Conservation (phyloP, 2,329 filamentous ascomycete genomes). For the Pezicula radicicola region DNA sequence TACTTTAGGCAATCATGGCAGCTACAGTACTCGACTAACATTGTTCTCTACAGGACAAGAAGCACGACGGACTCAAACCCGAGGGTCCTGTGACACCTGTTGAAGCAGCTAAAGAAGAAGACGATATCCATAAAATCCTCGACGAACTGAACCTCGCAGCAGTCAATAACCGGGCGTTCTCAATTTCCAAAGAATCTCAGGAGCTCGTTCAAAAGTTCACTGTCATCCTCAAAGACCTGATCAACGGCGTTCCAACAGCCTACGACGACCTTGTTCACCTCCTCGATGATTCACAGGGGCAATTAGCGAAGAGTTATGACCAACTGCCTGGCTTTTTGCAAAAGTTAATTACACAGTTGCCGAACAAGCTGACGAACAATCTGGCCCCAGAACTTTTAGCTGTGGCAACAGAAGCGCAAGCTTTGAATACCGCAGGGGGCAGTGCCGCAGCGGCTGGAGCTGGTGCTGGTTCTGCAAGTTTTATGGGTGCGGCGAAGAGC, state of each 20-base stretch:
- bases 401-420: constrained; percentile 70
- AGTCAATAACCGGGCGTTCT: constrained; percentile 82
- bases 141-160: constrained; percentile 81
- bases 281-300: constrained; percentile 58
- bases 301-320: constrained; percentile 57
- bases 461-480: constrained; percentile 18
- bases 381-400: constrained; percentile 82
- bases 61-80: constrained; percentile 31
- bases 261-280: constrained; percentile 77
- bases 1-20: constrained; percentile 9
- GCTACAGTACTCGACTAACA: constrained; percentile 28
- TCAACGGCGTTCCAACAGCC: constrained; percentile 89
- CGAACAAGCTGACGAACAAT: constrained; percentile 72
- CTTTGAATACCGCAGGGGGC: constrained; percentile 7
- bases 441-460: constrained; percentile 1
- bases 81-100: constrained; percentile 31
- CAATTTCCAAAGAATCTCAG: constrained; percentile 78
- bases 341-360: constrained; percentile 81
- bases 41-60: constrained; percentile 33
- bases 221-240: constrained; percentile 84
- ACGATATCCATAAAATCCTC: constrained; percentile 76
- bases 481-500: constrained; percentile 60
- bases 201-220: constrained; percentile 83
- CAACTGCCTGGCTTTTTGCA: constrained; percentile 76
- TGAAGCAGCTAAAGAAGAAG: constrained; percentile 52